Percentiles rank a stretch among this genome's conserved stretches.
Evolutionary conservation across 2,329 filamentous ascomycete genomes (phyloP).

Genomic region (Zymoseptoria crescenta): DNA sequence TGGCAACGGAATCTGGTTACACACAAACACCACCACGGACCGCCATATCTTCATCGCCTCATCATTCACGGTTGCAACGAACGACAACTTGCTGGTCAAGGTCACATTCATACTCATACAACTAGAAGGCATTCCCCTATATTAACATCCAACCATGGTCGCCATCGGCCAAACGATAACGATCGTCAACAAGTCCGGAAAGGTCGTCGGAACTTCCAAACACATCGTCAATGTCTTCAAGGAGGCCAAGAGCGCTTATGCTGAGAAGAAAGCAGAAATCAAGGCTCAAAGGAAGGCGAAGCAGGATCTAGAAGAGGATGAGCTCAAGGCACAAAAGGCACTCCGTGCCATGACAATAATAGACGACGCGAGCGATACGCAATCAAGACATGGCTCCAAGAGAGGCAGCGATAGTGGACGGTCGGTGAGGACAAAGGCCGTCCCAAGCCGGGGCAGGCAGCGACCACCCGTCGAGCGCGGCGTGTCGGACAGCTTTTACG

Average conservation of each 20-base stretch:
- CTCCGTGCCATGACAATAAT: conserved; percentile 43
- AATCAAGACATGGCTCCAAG: conserved; percentile 19
- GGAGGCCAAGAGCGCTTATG: conserved; percentile 80
- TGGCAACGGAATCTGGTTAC: conserved; percentile 1
- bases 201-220: conserved; percentile 85
- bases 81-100: conserved; percentile 8
- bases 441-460: conserved; percentile 12
- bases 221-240: conserved; percentile 85
- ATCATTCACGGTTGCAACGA: neutral
- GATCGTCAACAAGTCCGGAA: conserved; percentile 84
- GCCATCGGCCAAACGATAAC: conserved; percentile 65
- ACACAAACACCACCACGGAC: neutral
- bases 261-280: conserved; percentile 77
- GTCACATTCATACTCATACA: neutral
- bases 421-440: conserved; percentile 19
- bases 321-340: conserved; percentile 53
- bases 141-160: conserved; percentile 11
- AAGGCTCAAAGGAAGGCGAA: conserved; percentile 59
- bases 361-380: conserved; percentile 35
- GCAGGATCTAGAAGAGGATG: conserved; percentile 33
- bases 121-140: neutral
- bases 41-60: neutral
- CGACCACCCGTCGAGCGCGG: conserved; percentile 37
- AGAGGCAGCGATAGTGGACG: conserved; percentile 20
- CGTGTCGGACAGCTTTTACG: conserved; percentile 40